Conservation (phyloP, 345 rosid species). For the Rhizophora apiculata region DNA sequence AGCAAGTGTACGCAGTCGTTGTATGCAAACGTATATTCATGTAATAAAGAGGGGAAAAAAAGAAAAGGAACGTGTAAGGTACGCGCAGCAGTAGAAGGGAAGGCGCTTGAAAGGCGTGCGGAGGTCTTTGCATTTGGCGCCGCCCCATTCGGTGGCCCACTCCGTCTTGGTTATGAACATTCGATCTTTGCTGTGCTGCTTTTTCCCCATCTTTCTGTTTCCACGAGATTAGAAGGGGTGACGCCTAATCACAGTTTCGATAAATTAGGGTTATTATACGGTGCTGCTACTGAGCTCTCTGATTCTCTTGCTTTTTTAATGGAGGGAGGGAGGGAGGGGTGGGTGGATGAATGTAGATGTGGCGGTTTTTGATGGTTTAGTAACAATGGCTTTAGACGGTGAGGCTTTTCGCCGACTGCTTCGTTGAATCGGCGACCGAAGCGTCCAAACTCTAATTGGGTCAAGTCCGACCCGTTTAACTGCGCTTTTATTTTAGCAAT, state of each 20-base stretch:
- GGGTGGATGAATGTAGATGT: background rate
- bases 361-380: background rate
- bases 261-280: background rate
- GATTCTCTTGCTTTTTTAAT: background rate
- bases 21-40: background rate
- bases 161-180: constrained; percentile 94
- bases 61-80: constrained; percentile 5
- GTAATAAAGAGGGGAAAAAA: background rate
- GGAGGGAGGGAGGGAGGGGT: background rate
- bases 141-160: constrained; percentile 99
- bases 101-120: constrained; percentile 84
- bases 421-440: background rate
- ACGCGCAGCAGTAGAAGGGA: constrained; percentile 99
- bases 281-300: background rate
- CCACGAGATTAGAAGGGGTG: background rate
- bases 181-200: constrained; percentile 96
- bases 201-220: constrained; percentile 73
- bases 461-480: background rate
- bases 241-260: background rate
- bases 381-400: background rate
- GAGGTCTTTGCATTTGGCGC: constrained; percentile 79
- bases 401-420: background rate
- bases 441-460: background rate
- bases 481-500: too few species aligned
- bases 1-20: too few species aligned